phyloP scores from a whole-genome alignment of 495 filamentous ascomycete species.

The Letharia columbiana region DNA sequence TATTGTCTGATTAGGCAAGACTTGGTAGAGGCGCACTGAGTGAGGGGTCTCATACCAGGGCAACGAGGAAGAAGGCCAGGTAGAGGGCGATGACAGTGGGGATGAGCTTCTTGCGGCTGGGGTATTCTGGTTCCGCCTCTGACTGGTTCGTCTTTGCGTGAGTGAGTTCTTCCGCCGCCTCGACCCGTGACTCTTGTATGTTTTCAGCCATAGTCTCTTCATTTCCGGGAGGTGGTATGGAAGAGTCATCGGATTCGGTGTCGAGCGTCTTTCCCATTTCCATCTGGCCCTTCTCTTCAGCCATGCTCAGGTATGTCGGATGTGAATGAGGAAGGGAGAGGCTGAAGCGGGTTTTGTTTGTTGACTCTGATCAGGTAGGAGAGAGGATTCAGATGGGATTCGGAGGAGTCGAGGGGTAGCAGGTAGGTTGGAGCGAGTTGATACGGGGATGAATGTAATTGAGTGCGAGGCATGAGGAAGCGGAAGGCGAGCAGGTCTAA shows the following conservation, averaged over 20 bases:
- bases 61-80: slow-evolving; percentile 32
- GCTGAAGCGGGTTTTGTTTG: background rate
- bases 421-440: background rate
- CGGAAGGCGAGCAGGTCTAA: background rate
- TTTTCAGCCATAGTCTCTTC: slow-evolving; percentile 7
- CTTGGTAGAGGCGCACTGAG: background rate
- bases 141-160: slow-evolving; percentile 6
- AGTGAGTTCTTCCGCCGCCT: background rate
- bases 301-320: background rate
- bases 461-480: background rate
- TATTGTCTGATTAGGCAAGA: background rate
- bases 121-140: slow-evolving; percentile 23
- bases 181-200: background rate
- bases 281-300: background rate
- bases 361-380: background rate
- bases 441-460: background rate
- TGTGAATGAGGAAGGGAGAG: background rate
- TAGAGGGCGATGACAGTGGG: slow-evolving; percentile 30
- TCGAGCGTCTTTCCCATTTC: background rate
- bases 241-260: background rate
- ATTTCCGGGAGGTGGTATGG: slow-evolving; percentile 4
- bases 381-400: background rate
- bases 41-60: slow-evolving; percentile 23
- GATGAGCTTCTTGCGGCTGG: slow-evolving; percentile 17
- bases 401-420: no score